Percentiles rank a stretch among this genome's conserved stretches.
Evolutionary conservation across 2,329 filamentous ascomycete species (phyloP).

Genomic region (Venturia pyrina): DNA sequence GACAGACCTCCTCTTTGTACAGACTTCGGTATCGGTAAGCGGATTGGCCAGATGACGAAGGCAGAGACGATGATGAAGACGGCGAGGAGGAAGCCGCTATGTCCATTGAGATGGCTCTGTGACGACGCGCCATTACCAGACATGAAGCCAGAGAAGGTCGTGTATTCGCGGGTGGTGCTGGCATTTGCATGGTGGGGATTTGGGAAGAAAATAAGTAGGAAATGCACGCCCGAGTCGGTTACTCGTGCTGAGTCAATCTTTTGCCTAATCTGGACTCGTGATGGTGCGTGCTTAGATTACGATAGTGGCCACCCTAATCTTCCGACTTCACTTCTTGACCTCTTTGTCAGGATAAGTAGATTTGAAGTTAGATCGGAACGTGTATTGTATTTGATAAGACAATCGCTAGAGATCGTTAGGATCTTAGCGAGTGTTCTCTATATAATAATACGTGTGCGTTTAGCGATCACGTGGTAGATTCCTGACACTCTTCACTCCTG

Average conservation of each 20-base stretch:
- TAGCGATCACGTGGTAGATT: too few relatives aligned
- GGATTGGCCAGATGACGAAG: constrained; percentile 1
- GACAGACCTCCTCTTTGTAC: background rate
- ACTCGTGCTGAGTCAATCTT: background rate
- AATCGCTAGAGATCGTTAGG: too few relatives aligned
- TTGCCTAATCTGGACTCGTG: background rate
- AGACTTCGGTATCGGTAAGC: background rate
- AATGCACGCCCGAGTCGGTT: background rate
- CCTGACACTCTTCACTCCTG: too few relatives aligned
- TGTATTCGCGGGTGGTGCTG: background rate
- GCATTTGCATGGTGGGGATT: background rate
- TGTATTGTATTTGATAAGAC: too few relatives aligned
- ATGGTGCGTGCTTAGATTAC: background rate
- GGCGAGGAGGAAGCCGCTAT: background rate
- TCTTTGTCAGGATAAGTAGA: background rate
- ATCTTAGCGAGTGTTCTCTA: too few relatives aligned
- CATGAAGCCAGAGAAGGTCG: constrained; percentile 1
- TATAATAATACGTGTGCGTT: too few relatives aligned
- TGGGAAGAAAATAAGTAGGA: background rate
- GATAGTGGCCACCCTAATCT: background rate
- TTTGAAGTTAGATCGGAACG: too few relatives aligned
- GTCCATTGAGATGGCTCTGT: constrained; percentile 2
- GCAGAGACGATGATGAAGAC: constrained; percentile 1
- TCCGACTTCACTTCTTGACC: background rate
- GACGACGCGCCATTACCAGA: background rate